A percentile compares a stretch with the other conserved stretches of the same genome.
phyloP scores from a whole-genome alignment of 441 rosid genomes.

The Gossypium gossypioides region DNA sequence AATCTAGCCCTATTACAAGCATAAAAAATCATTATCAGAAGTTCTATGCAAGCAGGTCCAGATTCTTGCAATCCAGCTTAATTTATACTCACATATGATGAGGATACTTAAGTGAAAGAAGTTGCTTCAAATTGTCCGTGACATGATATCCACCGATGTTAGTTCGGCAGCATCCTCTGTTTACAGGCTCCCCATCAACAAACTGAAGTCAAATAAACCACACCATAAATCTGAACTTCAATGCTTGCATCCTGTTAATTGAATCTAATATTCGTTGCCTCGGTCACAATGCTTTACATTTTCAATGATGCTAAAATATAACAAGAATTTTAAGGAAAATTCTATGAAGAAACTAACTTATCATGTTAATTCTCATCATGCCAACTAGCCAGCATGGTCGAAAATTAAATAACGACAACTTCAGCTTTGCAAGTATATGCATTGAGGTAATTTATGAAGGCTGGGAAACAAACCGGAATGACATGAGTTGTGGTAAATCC shows the following conservation, averaged over 20 bases:
- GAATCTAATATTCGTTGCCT: neutral
- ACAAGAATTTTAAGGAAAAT: neutral
- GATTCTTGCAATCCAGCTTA: slow-evolving; percentile 10
- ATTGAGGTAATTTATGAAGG: neutral
- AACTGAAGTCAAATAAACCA: slow-evolving; percentile 40
- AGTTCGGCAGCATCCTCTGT: slow-evolving; percentile 69
- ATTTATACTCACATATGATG: slow-evolving; percentile 56
- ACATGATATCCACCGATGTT: slow-evolving; percentile 86
- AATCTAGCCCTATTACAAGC: slow-evolving; percentile 47
- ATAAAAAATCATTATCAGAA: slow-evolving; percentile 12
- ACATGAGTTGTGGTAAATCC: slow-evolving; percentile 78
- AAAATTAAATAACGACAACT: neutral
- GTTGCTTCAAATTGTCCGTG: slow-evolving; percentile 84
- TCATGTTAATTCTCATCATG: neutral
- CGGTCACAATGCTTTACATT: neutral
- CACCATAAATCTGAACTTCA: neutral
- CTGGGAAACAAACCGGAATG: slow-evolving; percentile 51
- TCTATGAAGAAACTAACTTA: neutral
- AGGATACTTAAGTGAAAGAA: slow-evolving; percentile 82
- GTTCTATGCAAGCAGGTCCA: slow-evolving; percentile 4
- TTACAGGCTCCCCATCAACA: slow-evolving; percentile 70
- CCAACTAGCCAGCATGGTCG: neutral
- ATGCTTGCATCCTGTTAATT: neutral
- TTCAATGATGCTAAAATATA: neutral
- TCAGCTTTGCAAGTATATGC: slow-evolving; percentile 3